phyloP scores from a whole-genome alignment of 2,329 filamentous ascomycete genomes.

The Meredithiella fracta region DNA sequence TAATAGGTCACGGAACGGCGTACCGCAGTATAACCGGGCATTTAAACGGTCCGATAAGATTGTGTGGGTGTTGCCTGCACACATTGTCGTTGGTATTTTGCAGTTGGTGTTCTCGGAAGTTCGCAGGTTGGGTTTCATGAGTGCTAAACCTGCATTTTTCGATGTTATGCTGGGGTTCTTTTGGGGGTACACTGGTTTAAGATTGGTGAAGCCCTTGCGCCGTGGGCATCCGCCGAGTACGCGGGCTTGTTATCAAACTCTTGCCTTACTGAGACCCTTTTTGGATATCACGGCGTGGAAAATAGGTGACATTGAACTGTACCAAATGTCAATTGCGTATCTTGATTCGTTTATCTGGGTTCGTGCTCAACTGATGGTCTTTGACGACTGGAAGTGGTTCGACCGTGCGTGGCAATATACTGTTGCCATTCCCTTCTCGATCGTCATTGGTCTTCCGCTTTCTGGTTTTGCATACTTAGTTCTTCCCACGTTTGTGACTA shows the following conservation, averaged over 20 bases:
- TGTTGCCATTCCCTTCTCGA: slow-evolving; percentile 3
- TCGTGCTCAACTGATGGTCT: slow-evolving; percentile 2
- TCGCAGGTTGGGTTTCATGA: background rate
- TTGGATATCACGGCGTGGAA: slow-evolving; percentile 6
- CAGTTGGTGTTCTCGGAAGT: slow-evolving; percentile 8
- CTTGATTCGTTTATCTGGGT: slow-evolving; percentile 12
- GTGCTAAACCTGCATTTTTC: background rate
- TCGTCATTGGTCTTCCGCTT: background rate
- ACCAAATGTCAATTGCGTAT: slow-evolving; percentile 2
- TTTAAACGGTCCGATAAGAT: slow-evolving; percentile 9
- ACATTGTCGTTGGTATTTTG: slow-evolving; percentile 3
- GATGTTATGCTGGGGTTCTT: background rate
- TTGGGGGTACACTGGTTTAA: slow-evolving; percentile 5
- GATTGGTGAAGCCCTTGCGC: slow-evolving; percentile 9
- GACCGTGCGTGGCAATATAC: slow-evolving; percentile 1
- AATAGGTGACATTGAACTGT: background rate
- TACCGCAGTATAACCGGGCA: slow-evolving; percentile 4
- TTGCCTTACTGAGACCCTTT: slow-evolving; percentile 4
- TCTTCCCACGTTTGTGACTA: background rate
- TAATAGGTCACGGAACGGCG: slow-evolving; percentile 1
- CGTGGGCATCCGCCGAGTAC: slow-evolving; percentile 8
- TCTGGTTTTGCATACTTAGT: background rate
- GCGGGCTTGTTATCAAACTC: slow-evolving; percentile 6
- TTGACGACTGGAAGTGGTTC: background rate
- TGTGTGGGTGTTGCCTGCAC: slow-evolving; percentile 5